phyloP scores from a whole-genome alignment of 768 basidiomycete genomes.

The Xerocomus potaroensis region DNA sequence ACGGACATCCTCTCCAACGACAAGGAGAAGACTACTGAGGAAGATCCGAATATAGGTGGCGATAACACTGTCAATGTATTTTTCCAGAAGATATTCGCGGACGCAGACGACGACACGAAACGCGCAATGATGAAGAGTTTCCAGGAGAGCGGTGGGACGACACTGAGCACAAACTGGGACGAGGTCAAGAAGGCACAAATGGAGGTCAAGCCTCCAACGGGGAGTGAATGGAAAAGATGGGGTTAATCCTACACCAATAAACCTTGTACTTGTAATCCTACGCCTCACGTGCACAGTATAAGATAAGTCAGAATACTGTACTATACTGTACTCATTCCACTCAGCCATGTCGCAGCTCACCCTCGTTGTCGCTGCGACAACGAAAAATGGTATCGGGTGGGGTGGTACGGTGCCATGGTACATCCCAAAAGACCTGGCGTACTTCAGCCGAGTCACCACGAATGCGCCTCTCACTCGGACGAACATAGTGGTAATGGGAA shows the following conservation, averaged over 20 bases:
- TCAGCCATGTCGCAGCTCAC: constrained; percentile 63
- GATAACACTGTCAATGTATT: constrained; percentile 82
- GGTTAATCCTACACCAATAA: no score
- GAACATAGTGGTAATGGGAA: constrained; percentile 92
- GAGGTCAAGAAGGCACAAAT: constrained; percentile 71
- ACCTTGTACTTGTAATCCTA: no score
- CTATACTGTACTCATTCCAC: not conserved
- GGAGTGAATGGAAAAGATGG: constrained; percentile 85
- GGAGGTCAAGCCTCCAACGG: constrained; percentile 78
- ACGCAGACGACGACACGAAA: constrained; percentile 87
- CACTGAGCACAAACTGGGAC: constrained; percentile 93
- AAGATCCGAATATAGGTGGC: constrained; percentile 89
- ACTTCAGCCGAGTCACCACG: constrained; percentile 81
- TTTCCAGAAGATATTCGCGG: constrained; percentile 88
- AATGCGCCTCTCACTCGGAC: constrained; percentile 46
- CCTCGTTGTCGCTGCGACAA: constrained; percentile 91
- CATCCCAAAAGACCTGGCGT: constrained; percentile 83
- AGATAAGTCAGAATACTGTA: no score
- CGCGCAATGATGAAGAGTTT: constrained; percentile 99
- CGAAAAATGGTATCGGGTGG: constrained; percentile 81
- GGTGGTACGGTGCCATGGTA: constrained; percentile 81
- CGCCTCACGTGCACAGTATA: no score
- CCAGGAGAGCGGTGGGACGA: constrained; percentile 91
- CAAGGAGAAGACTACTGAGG: constrained; percentile 61
- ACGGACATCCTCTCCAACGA: constrained; percentile 60